A percentile compares a stretch with the other conserved stretches of the same genome.
Conservation (phyloP, 2,329 filamentous ascomycete species). For the Thielaviopsis musarum region DNA sequence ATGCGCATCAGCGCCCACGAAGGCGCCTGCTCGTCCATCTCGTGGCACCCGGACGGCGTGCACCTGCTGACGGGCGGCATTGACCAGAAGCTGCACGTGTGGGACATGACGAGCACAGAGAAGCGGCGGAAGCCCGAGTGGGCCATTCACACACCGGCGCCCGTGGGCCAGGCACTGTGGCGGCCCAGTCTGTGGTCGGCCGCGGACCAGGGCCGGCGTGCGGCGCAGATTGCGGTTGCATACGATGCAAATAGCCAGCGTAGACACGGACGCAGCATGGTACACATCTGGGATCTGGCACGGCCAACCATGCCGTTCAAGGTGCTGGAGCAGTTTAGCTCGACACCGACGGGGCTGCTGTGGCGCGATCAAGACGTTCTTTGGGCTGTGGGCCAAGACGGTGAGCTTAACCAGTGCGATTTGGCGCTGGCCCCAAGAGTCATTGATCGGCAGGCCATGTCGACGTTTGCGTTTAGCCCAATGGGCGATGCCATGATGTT, state of each 20-base stretch:
- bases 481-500: slow-evolving; percentile 43
- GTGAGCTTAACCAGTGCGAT: slow-evolving; percentile 47
- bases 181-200: slow-evolving; percentile 49
- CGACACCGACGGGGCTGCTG: slow-evolving; percentile 37
- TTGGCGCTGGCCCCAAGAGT: slow-evolving; percentile 45
- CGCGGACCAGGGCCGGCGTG: slow-evolving; percentile 39
- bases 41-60: slow-evolving; percentile 53
- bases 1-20: slow-evolving; percentile 46
- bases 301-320: slow-evolving; percentile 50
- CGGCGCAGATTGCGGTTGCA: slow-evolving; percentile 44
- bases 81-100: slow-evolving; percentile 46
- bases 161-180: slow-evolving; percentile 44
- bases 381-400: slow-evolving; percentile 48
- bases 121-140: slow-evolving; percentile 48
- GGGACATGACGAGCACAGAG: slow-evolving; percentile 46
- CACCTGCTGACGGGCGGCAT: slow-evolving; percentile 46
- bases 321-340: slow-evolving; percentile 43
- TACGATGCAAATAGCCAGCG: slow-evolving; percentile 41
- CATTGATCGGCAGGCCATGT: slow-evolving; percentile 45
- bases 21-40: slow-evolving; percentile 39
- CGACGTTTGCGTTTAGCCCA: slow-evolving; percentile 42
- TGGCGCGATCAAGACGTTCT: slow-evolving; percentile 50
- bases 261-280: slow-evolving; percentile 37
- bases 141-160: slow-evolving; percentile 42
- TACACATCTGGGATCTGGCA: slow-evolving; percentile 54